Percentiles rank a stretch among this genome's conserved stretches.
These are phyloP conservation scores for Boletus rubroflammeus DNA, from an alignment of 768 basidiomycete genomes.

Conservation along the genomic window DNA sequence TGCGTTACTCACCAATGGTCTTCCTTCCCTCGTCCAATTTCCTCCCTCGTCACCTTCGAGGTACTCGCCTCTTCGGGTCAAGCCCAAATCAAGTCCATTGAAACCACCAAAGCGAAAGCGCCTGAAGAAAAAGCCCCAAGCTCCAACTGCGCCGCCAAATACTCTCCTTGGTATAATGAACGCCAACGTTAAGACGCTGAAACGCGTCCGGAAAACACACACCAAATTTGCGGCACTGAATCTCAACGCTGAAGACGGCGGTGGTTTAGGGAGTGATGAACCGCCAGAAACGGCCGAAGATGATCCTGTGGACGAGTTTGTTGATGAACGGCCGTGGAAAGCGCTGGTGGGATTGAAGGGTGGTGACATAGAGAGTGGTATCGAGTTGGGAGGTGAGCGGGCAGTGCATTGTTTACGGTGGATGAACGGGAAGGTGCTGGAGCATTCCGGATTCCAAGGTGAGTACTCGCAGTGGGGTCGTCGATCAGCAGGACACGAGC, in stretches of 20 bases:
- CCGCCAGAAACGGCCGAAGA: slow-evolving; percentile 34
- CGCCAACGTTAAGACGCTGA: slow-evolving; percentile 70
- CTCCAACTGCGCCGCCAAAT: slow-evolving; percentile 29
- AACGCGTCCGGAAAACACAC: slow-evolving; percentile 69
- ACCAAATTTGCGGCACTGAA: slow-evolving; percentile 62
- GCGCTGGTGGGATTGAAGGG: slow-evolving; percentile 19
- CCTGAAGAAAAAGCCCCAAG: slow-evolving; percentile 19
- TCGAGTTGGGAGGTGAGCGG: slow-evolving; percentile 59
- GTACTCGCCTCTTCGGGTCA: slow-evolving; percentile 7
- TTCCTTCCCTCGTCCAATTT: slow-evolving; percentile 48
- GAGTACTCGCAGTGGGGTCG: slow-evolving; percentile 21
- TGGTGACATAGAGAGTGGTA: slow-evolving; percentile 16
- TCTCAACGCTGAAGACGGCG: slow-evolving; percentile 32
- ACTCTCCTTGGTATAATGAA: slow-evolving; percentile 71
- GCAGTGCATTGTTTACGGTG: slow-evolving; percentile 65
- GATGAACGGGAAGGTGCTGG: slow-evolving; percentile 74
- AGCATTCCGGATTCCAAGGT: slow-evolving; percentile 94
- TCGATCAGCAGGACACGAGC: background rate
- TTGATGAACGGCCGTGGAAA: slow-evolving; percentile 64
- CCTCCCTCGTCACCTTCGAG: slow-evolving; percentile 19
- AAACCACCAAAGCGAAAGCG: slow-evolving; percentile 22
- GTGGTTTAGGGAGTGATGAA: slow-evolving; percentile 33
- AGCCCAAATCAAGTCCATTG: slow-evolving; percentile 8
- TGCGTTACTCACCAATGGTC: slow-evolving; percentile 56
- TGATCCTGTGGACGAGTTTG: slow-evolving; percentile 26